Percentiles rank a stretch among this genome's conserved stretches.
Conservation (phyloP, 495 filamentous ascomycete species). For the Endocarpon pusillum region DNA sequence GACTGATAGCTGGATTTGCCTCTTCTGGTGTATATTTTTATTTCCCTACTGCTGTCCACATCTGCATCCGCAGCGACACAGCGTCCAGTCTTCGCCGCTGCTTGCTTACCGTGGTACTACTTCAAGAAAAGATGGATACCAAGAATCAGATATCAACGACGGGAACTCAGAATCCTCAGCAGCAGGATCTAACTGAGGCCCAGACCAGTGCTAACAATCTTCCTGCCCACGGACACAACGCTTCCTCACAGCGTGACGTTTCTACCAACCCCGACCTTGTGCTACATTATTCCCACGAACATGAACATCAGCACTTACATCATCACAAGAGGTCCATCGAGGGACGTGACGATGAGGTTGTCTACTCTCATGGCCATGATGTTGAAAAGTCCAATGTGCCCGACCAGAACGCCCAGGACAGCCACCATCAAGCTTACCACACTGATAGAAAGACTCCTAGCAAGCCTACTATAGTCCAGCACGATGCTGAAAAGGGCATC, state of each 20-base stretch:
- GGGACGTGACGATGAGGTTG: constrained; percentile 27
- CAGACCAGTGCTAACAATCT: no score
- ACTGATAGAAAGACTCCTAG: constrained; percentile 11
- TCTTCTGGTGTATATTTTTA: no score
- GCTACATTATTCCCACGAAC: constrained; percentile 25
- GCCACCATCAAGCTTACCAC: constrained; percentile 22
- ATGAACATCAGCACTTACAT: constrained; percentile 34
- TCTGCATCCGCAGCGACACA: no score
- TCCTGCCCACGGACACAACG: constrained; percentile 10
- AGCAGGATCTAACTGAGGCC: no score
- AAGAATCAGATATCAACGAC: no score
- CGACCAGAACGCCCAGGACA: constrained; percentile 22
- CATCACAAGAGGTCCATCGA: constrained; percentile 27
- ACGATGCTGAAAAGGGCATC: constrained; percentile 23
- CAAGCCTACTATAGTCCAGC: constrained; percentile 9
- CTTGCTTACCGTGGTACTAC: no score
- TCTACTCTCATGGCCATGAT: constrained; percentile 27
- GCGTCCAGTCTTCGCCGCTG: no score
- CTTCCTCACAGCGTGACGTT: constrained; percentile 15
- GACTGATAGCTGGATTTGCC: no score
- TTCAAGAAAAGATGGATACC: no score
- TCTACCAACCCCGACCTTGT: constrained; percentile 22
- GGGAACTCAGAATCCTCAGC: no score
- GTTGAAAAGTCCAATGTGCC: constrained; percentile 29
- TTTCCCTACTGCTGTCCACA: no score